These are phyloP conservation scores for Stephania cephalantha DNA, from an alignment of 164 flowering plant species.

Conservation along the genomic window DNA sequence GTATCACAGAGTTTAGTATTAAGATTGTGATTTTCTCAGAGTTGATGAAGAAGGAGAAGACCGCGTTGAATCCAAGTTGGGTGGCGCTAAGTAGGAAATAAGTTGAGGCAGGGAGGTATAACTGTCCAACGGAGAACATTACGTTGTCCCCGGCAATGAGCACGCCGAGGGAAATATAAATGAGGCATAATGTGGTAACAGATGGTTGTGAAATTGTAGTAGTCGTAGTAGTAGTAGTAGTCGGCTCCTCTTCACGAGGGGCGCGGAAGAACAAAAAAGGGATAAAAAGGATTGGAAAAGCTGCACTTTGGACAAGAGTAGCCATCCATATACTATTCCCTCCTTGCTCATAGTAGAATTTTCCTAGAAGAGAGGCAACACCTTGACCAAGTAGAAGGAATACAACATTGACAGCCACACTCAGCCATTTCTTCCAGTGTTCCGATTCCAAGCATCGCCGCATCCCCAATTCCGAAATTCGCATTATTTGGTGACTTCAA, in stretches of 20 bases:
- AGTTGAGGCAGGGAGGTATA: constrained; percentile 27
- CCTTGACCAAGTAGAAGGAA: constrained; percentile 13
- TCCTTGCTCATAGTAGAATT: constrained; percentile 17
- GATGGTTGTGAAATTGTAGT: constrained; percentile 5
- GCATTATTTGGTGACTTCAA: not conserved
- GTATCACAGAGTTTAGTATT: constrained; percentile 1
- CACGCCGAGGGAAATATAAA: no score
- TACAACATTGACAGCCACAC: not conserved
- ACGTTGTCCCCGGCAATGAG: no score
- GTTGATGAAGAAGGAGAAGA: constrained; percentile 13
- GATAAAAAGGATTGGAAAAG: constrained; percentile 8
- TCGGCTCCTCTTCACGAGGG: not conserved
- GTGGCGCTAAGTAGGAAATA: constrained; percentile 24
- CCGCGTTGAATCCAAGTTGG: constrained; percentile 25
- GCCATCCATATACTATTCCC: constrained; percentile 24
- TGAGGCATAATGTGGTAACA: constrained; percentile 1
- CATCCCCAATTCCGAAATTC: not conserved
- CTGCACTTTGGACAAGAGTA: constrained; percentile 12
- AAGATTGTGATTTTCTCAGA: not conserved
- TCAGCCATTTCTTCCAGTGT: constrained; percentile 12
- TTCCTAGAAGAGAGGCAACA: constrained; percentile 9
- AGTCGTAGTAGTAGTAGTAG: not conserved
- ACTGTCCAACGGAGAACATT: constrained; percentile 21
- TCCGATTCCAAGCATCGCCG: not conserved
- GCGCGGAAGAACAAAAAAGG: not conserved